phyloP scores from a whole-genome alignment of 441 rosid species.

The Melastoma candidum region DNA sequence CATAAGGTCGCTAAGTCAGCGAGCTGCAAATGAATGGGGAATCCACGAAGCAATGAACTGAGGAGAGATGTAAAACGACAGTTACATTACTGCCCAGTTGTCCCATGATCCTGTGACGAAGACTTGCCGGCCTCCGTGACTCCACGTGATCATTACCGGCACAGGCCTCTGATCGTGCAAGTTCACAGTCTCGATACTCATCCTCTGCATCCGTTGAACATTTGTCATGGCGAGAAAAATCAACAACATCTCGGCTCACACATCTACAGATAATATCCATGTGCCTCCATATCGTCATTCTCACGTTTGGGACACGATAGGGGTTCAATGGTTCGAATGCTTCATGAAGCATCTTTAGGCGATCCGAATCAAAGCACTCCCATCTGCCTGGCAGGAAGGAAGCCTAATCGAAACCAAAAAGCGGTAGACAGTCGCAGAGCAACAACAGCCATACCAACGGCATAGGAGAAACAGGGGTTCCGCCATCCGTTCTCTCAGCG shows the following conservation, averaged over 20 bases:
- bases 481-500: constrained; percentile 19
- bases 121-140: constrained; percentile 43
- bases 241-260: background rate
- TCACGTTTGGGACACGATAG: no score
- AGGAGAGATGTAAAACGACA: constrained; percentile 6
- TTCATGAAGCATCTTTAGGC: no score
- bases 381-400: no score
- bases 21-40: background rate
- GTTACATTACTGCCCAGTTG: constrained; percentile 37
- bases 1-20: background rate
- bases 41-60: constrained; percentile 4
- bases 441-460: constrained; percentile 11
- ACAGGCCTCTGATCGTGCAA: constrained; percentile 14
- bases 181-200: constrained; percentile 13
- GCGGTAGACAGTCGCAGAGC: constrained; percentile 4
- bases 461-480: constrained; percentile 11
- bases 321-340: no score
- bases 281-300: no score
- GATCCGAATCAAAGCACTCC: no score
- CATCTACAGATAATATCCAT: no score
- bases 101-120: constrained; percentile 60
- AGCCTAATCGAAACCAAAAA: background rate
- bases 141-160: constrained; percentile 45
- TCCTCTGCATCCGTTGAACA: constrained; percentile 10
- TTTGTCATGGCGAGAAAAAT: constrained; percentile 7